phyloP scores from a whole-genome alignment of 2,329 filamentous ascomycete genomes.

The Trichoderma afroharzianum region DNA sequence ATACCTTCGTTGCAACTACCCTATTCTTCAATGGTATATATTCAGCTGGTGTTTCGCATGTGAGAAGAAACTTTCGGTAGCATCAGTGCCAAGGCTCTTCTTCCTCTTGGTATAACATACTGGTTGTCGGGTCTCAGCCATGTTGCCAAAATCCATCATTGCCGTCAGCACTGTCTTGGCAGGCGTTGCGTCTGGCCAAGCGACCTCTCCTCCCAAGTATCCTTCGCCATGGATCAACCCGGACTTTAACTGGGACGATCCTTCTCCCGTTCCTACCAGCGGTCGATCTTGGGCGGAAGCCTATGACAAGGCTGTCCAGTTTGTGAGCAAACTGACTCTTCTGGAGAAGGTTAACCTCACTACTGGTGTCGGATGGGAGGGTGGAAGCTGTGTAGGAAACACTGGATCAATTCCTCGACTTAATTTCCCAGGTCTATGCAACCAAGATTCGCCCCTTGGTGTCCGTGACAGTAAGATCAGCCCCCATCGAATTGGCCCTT shows the following conservation, averaged over 20 bases:
- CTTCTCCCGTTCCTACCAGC: background rate
- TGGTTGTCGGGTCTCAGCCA: background rate
- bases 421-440: constrained; percentile 37
- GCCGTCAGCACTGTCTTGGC: background rate
- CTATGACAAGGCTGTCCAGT: constrained; percentile 1
- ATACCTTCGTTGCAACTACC: background rate
- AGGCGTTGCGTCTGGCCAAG: background rate
- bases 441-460: background rate
- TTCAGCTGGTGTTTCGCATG: background rate
- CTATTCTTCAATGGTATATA: background rate
- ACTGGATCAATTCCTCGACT: constrained; percentile 44
- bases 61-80: background rate
- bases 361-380: background rate
- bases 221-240: background rate
- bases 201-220: background rate
- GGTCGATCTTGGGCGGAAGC: background rate
- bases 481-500: background rate
- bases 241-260: background rate
- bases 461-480: background rate
- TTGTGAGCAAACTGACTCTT: background rate
- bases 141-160: background rate
- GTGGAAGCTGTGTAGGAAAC: constrained; percentile 39
- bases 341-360: background rate
- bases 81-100: background rate
- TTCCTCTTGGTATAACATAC: background rate